Conservation (phyloP, 2,329 filamentous ascomycete genomes). For the Penicillium sp. region DNA sequence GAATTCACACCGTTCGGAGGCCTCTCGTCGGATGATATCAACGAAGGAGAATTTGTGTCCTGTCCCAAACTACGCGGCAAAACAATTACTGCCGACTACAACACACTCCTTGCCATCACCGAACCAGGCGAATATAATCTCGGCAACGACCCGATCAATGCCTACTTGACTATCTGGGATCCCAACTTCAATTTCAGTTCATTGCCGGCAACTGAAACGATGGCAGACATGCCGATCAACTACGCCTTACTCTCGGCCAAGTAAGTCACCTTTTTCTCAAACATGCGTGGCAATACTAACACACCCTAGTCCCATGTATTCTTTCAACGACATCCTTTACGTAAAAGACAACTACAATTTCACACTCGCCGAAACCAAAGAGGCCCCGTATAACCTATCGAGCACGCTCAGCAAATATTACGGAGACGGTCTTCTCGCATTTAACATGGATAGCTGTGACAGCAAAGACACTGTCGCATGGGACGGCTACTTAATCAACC, state of each 20-base stretch:
- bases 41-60: not conserved
- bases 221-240: not conserved
- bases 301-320: not conserved
- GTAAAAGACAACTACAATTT: not conserved
- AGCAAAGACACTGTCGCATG: not conserved
- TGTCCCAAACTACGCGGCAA: not conserved
- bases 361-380: not conserved
- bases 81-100: not conserved
- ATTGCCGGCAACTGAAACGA: not conserved
- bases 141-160: not conserved
- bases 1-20: not conserved
- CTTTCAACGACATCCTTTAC: not conserved
- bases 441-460: conserved; percentile 1
- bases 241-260: not conserved
- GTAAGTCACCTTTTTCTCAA: not conserved
- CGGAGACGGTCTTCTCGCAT: not conserved
- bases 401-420: not conserved
- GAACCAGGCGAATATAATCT: not conserved
- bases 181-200: not conserved
- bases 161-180: not conserved
- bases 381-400: not conserved
- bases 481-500: not conserved
- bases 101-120: not conserved
- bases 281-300: not conserved
- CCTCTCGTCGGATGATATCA: not conserved